Conservation (phyloP, 1,284 basidiomycete species). For the Mycosarcoma mackinlayi region DNA sequence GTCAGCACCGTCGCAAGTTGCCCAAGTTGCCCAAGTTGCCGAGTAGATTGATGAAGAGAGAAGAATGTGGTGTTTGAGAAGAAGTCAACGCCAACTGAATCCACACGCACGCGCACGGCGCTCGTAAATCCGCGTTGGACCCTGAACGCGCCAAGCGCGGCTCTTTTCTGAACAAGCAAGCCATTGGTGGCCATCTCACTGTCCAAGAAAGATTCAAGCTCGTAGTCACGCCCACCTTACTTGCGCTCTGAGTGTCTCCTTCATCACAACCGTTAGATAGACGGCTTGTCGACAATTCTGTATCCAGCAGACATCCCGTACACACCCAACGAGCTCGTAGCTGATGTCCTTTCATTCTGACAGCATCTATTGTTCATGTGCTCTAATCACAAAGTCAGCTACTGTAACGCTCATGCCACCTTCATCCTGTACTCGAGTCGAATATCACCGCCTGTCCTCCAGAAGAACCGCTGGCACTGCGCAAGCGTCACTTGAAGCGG, state of each 20-base stretch:
- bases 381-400: background rate
- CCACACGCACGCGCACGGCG: background rate
- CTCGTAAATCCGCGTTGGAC: background rate
- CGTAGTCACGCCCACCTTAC: too few relatives aligned
- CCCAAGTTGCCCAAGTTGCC: too few relatives aligned
- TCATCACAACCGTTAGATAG: too few relatives aligned
- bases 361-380: background rate
- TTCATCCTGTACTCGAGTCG: conserved; percentile 52
- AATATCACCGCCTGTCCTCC: conserved; percentile 41
- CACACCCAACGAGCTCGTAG: background rate
- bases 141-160: background rate
- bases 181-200: too few relatives aligned
- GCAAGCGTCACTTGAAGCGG: conserved; percentile 88
- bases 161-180: too few relatives aligned
- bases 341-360: background rate
- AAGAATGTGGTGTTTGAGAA: conserved; percentile 1
- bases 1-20: too few relatives aligned
- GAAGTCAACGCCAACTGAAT: background rate
- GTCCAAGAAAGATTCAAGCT: too few relatives aligned
- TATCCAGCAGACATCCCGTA: background rate
- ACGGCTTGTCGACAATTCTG: too few relatives aligned
- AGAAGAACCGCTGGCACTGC: conserved; percentile 56
- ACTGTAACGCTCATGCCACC: background rate
- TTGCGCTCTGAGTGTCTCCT: too few relatives aligned
- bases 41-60: too few relatives aligned